Conservation (phyloP, 2,329 filamentous ascomycete species). For the Pyricularia sp. region DNA sequence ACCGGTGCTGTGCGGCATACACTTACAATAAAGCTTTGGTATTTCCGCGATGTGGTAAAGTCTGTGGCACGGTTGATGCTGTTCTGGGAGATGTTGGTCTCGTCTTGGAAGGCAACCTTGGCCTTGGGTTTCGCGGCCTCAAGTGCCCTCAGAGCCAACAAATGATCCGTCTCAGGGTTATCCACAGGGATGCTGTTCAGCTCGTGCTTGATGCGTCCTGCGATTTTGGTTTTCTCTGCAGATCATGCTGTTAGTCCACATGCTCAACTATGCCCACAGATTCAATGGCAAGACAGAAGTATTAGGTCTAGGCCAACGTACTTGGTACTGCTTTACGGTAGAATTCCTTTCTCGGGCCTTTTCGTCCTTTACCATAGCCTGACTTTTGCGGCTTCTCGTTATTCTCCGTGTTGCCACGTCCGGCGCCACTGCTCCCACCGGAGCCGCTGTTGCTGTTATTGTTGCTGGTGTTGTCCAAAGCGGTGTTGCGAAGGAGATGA, state of each 20-base stretch:
- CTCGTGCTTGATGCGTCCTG: conserved; percentile 62
- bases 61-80: conserved; percentile 44
- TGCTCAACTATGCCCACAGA: conserved; percentile 7
- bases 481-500: conserved; percentile 29
- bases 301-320: conserved; percentile 17
- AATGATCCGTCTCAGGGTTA: conserved; percentile 53
- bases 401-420: neutral
- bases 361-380: conserved; percentile 12
- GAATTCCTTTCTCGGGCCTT: conserved; percentile 32
- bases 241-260: neutral
- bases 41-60: conserved; percentile 32
- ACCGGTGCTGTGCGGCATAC: neutral
- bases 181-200: conserved; percentile 61
- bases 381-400: conserved; percentile 27
- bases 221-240: conserved; percentile 64
- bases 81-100: conserved; percentile 23
- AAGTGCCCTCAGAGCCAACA: conserved; percentile 45
- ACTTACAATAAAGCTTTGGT: conserved; percentile 46
- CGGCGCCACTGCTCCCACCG: neutral
- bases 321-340: conserved; percentile 63
- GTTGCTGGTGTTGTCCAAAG: conserved; percentile 16
- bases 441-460: conserved; percentile 13
- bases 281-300: neutral
- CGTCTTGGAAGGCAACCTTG: conserved; percentile 36
- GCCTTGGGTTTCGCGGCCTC: conserved; percentile 49